Base-by-base conservation (phyloP, 768 basidiomycete species). In the Lentinula detonsa region DNA sequence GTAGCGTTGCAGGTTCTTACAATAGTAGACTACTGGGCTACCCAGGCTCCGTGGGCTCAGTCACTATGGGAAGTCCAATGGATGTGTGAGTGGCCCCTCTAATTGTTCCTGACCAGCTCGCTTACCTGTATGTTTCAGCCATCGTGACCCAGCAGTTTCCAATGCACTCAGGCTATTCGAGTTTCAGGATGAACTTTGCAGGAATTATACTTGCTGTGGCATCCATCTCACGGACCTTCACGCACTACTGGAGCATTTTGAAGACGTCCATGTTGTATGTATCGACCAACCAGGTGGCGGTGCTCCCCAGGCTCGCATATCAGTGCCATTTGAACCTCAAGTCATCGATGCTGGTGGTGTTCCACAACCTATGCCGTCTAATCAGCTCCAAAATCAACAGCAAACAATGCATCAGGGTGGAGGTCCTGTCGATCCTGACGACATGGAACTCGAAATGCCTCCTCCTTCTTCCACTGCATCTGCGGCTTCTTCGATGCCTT, bases 121-220 rank as follows among this genome's bases (percentile, higher is more conserved):
- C 23, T 23, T 40, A 35, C 52, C 53, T 57, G 49, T 51, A 45
- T 53, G 55, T 67, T 80, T 63, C 75, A 77, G 3, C 77, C 85
- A 0, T 87, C 86, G 3, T 62, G 88, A 88, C 65, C 75, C 58
- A 45, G 81, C 76, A 0, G 76, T 91, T 39, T 72, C 86, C 68
- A 88, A 87, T 69, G 87, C 88, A 4, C 77, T 89, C 69, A 82
- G 81, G 42, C 75, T 84, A 16, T 80, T 86, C 63, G 85, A 88
- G 66, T 78, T 82, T 54, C 87, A 91, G 67, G 88, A 86, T 63
- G 91, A 93, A 64, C 75, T 90, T 85, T 93, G 91, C 72, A 86
- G 88, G 64, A 88, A 96, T 71, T 97, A 94, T 76, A 86, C 86
- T 1, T 97, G 95, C 74, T 97, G 94, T 69, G 93, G 93, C 9